A percentile compares a stretch with the other conserved stretches of the same genome.
Evolutionary conservation across 129 eudicot species (phyloP).

Genomic region (Flaveria ramosissima): DNA sequence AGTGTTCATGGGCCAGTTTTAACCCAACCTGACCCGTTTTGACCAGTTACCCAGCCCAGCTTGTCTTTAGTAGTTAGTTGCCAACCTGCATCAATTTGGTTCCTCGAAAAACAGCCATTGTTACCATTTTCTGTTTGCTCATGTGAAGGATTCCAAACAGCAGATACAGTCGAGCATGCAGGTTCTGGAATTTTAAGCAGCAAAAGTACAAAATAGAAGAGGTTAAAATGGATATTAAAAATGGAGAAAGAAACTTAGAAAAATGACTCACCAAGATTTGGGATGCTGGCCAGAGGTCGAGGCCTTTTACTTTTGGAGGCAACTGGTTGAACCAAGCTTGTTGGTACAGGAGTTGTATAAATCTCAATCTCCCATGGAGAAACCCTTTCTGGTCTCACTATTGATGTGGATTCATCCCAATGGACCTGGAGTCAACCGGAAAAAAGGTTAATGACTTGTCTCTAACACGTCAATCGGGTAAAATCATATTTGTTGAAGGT

Average conservation of each 20-base stretch:
- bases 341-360: slow-evolving; percentile 44
- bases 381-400: slow-evolving; percentile 76
- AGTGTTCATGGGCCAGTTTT: background rate
- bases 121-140: slow-evolving; percentile 46
- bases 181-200: slow-evolving; percentile 44
- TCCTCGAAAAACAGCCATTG: slow-evolving; percentile 17
- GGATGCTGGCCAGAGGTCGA: slow-evolving; percentile 43
- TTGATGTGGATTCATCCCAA: slow-evolving; percentile 86
- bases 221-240: background rate
- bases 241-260: background rate
- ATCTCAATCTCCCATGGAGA: slow-evolving; percentile 82
- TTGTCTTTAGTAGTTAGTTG: background rate
- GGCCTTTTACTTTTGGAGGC: slow-evolving; percentile 48
- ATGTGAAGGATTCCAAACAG: slow-evolving; percentile 57
- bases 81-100: slow-evolving; percentile 38
- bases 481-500: no score
- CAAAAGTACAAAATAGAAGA: slow-evolving; percentile 14
- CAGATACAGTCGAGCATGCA: slow-evolving; percentile 42
- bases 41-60: background rate
- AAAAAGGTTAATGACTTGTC: background rate
- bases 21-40: background rate
- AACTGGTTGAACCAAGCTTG: slow-evolving; percentile 41
- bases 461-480: slow-evolving; percentile 5
- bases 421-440: slow-evolving; percentile 56
- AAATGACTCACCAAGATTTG: slow-evolving; percentile 48